Evolutionary conservation across 352 stramenopile genomes (phyloP).

Genomic region (Phytopythium oedochilum): DNA sequence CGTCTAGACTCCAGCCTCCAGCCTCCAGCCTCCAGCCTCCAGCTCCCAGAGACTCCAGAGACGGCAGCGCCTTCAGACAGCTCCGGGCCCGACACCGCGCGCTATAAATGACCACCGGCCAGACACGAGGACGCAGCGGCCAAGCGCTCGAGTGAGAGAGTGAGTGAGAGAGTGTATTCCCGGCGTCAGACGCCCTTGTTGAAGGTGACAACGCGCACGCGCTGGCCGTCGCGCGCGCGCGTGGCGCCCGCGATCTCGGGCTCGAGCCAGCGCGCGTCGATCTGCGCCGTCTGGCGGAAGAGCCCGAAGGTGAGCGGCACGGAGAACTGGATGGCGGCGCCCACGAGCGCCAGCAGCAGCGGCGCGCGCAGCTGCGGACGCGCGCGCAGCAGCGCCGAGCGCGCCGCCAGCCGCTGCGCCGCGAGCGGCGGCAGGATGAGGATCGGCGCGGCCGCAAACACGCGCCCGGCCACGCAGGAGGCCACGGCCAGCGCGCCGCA

Average conservation of each 20-base stretch:
- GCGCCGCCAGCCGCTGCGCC: constrained; percentile 48
- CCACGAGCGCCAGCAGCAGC: constrained; percentile 61
- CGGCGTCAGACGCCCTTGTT: constrained; percentile 69
- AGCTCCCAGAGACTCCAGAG: no score
- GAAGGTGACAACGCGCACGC: constrained; percentile 67
- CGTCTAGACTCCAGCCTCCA: no score
- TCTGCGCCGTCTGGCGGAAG: constrained; percentile 77
- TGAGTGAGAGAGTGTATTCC: not conserved
- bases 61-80: no score
- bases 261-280: constrained; percentile 60
- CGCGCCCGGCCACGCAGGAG: constrained; percentile 70
- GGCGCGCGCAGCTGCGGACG: constrained; percentile 62
- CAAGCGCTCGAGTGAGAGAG: no score
- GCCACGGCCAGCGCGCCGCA: constrained; percentile 66
- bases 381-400: constrained; percentile 26
- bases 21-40: no score
- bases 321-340: constrained; percentile 76
- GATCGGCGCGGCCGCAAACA: constrained; percentile 80
- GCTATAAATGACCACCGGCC: no score
- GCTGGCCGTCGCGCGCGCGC: constrained; percentile 38
- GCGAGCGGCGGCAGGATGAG: constrained; percentile 67
- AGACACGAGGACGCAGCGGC: no score
- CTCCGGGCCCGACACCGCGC: no score
- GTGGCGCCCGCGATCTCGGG: constrained; percentile 37
- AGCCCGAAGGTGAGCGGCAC: constrained; percentile 84